Percentiles rank a stretch among this genome's conserved stretches.
Evolutionary conservation across 495 filamentous ascomycete species (phyloP).

Genomic region (Penicilliopsis zonata): DNA sequence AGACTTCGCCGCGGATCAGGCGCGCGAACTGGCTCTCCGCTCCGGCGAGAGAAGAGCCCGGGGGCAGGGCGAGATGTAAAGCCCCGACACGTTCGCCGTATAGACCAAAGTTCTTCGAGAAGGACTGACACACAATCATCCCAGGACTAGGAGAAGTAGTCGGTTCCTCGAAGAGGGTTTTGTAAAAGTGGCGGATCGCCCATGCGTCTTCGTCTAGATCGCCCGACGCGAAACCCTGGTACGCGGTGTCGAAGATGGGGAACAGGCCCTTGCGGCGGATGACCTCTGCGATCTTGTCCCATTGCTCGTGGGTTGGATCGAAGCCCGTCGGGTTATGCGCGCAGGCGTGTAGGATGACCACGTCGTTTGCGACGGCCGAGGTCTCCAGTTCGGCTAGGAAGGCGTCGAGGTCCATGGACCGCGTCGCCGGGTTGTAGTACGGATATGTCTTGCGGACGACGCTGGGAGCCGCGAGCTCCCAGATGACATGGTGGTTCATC

Average conservation of each 20-base stretch:
- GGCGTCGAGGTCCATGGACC: constrained; percentile 9
- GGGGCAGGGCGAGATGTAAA: constrained; percentile 15
- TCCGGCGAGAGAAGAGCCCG: background rate
- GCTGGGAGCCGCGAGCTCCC: constrained; percentile 7
- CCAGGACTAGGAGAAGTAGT: no score
- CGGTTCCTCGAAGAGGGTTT: no score
- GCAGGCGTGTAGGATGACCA: constrained; percentile 29
- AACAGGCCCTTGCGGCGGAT: constrained; percentile 16
- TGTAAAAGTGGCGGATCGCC: constrained; percentile 24
- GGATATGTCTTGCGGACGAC: constrained; percentile 11
- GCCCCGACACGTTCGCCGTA: constrained; percentile 27
- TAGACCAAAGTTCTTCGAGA: constrained; percentile 33
- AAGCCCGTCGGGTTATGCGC: constrained; percentile 33
- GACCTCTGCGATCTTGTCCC: constrained; percentile 18
- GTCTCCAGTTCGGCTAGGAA: constrained; percentile 9
- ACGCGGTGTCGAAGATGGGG: constrained; percentile 30
- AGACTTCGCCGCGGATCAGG: constrained; percentile 19
- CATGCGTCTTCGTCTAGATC: constrained; percentile 24
- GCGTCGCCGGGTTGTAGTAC: constrained; percentile 14
- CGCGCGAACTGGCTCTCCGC: constrained; percentile 3
- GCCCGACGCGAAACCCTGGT: constrained; percentile 33
- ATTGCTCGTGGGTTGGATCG: constrained; percentile 21
- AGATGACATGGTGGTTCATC: constrained; percentile 19
- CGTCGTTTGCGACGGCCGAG: constrained; percentile 10
- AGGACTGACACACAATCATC: constrained; percentile 22